Conservation (phyloP, 495 filamentous ascomycete species). For the Penicillium fimorum region DNA sequence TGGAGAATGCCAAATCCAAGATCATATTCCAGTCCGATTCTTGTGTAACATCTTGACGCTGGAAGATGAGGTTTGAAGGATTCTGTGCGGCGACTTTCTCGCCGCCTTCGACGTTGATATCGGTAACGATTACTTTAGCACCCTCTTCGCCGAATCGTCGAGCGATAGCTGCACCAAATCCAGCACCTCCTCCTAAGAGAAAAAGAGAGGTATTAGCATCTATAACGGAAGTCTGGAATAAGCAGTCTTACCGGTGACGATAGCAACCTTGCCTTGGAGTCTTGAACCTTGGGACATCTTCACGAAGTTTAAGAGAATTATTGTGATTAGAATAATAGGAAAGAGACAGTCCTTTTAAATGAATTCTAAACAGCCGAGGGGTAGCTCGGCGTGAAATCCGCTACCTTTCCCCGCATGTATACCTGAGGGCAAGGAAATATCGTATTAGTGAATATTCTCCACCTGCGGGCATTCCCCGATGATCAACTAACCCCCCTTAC, state of each 20-base stretch:
- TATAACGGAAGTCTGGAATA: neutral
- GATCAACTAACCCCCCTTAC: neutral
- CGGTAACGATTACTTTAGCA: constrained; percentile 56
- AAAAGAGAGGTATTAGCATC: constrained; percentile 16
- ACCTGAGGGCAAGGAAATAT: neutral
- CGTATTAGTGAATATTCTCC: neutral
- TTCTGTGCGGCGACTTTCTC: constrained; percentile 44
- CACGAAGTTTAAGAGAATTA: constrained; percentile 5
- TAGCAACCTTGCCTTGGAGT: constrained; percentile 85
- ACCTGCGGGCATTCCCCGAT: neutral
- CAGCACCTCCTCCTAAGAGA: constrained; percentile 49
- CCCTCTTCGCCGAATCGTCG: constrained; percentile 57
- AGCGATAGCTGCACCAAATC: constrained; percentile 59
- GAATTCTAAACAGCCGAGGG: constrained; percentile 4
- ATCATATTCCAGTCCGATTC: constrained; percentile 48
- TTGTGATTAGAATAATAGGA: neutral
- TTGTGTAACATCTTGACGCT: constrained; percentile 52
- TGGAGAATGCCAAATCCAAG: constrained; percentile 44
- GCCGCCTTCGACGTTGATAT: constrained; percentile 57
- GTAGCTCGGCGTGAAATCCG: constrained; percentile 25
- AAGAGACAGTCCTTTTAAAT: neutral
- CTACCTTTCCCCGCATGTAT: constrained; percentile 23
- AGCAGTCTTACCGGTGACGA: constrained; percentile 69
- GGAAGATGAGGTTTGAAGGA: constrained; percentile 42
- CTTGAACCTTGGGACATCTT: constrained; percentile 30